Conservation (phyloP, 352 stramenopile species). For the Sclerospora graminicola region DNA sequence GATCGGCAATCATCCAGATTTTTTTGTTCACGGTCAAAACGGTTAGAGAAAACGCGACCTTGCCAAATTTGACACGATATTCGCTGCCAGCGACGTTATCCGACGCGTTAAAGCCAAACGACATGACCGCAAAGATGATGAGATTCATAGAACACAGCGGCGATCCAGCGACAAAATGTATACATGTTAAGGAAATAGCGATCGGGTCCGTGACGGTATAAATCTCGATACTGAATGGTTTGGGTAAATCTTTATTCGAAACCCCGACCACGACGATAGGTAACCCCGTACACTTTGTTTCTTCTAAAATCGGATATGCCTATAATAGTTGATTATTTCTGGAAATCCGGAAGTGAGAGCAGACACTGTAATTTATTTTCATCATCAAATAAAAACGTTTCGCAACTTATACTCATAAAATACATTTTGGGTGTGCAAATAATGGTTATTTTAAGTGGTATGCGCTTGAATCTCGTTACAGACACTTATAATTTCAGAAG, state of each 20-base stretch:
- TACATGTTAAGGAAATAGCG: slow-evolving; percentile 74
- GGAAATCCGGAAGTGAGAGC: too few relatives aligned
- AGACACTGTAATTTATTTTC: too few relatives aligned
- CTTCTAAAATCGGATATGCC: too few relatives aligned
- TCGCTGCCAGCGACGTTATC: slow-evolving; percentile 45
- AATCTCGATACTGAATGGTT: slow-evolving; percentile 54
- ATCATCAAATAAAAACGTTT: too few relatives aligned
- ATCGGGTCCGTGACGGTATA: slow-evolving; percentile 62
- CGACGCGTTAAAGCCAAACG: slow-evolving; percentile 63
- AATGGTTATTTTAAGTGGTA: too few relatives aligned
- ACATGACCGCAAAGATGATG: slow-evolving; percentile 74
- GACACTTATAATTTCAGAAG: too few relatives aligned
- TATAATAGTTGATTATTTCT: too few relatives aligned
- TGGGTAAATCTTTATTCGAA: slow-evolving; percentile 74
- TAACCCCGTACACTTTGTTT: too few relatives aligned
- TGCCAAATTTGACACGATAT: slow-evolving; percentile 72
- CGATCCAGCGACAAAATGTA: slow-evolving; percentile 70
- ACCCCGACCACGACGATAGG: slow-evolving; percentile 85
- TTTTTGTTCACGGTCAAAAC: slow-evolving; percentile 95
- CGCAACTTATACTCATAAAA: too few relatives aligned
- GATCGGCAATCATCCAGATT: slow-evolving; percentile 76
- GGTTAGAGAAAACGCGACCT: slow-evolving; percentile 86
- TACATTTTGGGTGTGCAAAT: too few relatives aligned
- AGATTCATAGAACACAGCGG: slow-evolving; percentile 72
- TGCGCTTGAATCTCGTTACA: too few relatives aligned